Base-by-base conservation (phyloP, 495 filamentous ascomycete genomes). In the Letharia lupina region DNA sequence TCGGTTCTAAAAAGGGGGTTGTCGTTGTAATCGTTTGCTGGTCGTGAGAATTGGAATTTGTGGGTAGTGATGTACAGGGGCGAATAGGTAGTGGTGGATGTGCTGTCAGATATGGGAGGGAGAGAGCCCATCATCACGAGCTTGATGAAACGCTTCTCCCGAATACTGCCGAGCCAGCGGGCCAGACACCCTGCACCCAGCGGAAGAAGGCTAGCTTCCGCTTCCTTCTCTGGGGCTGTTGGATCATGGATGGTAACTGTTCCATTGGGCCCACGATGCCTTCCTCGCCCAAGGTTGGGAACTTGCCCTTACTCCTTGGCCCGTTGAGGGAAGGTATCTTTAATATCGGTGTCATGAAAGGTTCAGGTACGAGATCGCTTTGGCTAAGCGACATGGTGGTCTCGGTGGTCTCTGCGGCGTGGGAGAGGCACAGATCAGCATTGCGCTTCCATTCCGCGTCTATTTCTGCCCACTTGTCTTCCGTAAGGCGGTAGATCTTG, bases 211-310 rank as follows among this genome's bases (percentile, higher is more conserved):
- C 81, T 79, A 64, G 75, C 74, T 20, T 72, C 81, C 23, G 77
- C 76, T 52, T 78, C 75, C 11, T 44, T 40, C 63, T 61, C 7
- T 56, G 62, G 11, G 61, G 50, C 48, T 59, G 47, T 28, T 68
- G 65, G 8, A 60, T 28, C 59, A 61, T 74, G 64, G 86, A 82
- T 61, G 87, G 83, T 9, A 65, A 10, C 28, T 65, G 63, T 16
- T 86, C 84, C 93, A 97, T 97, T 5, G 93, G 92, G 1, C 92
- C 93, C 18, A 97, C 91, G 66, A 96, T 94, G 73, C 95, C 91
- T 63, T 91, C 87, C 69, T 96, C 91, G 39, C 90, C 91, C 60
- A 93, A 83, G 66, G 89, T 86, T 37, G 89, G 91, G 69, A 96
- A 96, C 76, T 96, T 96, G 60, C 84, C 85, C 66, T 90, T 86